Evolutionary conservation across 129 eudicot genomes (phyloP).

Genomic region (Chrysanthemum lavandulifolium): DNA sequence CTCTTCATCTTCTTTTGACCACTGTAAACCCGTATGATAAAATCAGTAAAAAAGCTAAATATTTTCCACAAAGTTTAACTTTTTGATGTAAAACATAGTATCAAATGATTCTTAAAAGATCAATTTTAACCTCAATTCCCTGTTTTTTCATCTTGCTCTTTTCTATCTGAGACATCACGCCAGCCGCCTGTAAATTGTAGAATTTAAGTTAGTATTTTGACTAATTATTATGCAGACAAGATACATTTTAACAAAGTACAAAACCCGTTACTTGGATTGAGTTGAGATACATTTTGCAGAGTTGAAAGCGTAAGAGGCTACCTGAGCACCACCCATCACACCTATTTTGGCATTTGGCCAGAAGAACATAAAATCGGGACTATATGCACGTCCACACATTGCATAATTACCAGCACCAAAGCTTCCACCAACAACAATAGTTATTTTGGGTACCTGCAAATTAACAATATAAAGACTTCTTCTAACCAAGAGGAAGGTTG

Average conservation of each 20-base stretch:
- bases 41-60: too few relatives aligned
- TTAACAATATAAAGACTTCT: neutral
- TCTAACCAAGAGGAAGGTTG: neutral
- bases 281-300: neutral
- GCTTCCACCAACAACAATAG: conserved; percentile 90
- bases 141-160: conserved; percentile 68
- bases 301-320: conserved; percentile 26
- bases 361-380: conserved; percentile 96
- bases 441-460: conserved; percentile 86
- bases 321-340: conserved; percentile 99
- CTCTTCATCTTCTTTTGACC: conserved; percentile 90
- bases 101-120: neutral
- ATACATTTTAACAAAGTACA: neutral
- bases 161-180: conserved; percentile 89
- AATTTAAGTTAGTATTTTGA: conserved; percentile 1
- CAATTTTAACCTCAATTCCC: conserved; percentile 62
- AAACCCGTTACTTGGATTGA: conserved; percentile 4
- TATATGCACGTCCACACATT: conserved; percentile 99
- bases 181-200: conserved; percentile 70
- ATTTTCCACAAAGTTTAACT: too few relatives aligned
- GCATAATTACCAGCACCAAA: conserved; percentile 99
- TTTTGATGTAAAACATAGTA: too few relatives aligned
- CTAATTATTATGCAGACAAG: neutral
- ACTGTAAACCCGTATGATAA: conserved; percentile 36
- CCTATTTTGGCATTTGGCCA: conserved; percentile 99